These are phyloP conservation scores for Petrea volubilis DNA, from an alignment of 257 asterid genomes.

Conservation along the genomic window DNA sequence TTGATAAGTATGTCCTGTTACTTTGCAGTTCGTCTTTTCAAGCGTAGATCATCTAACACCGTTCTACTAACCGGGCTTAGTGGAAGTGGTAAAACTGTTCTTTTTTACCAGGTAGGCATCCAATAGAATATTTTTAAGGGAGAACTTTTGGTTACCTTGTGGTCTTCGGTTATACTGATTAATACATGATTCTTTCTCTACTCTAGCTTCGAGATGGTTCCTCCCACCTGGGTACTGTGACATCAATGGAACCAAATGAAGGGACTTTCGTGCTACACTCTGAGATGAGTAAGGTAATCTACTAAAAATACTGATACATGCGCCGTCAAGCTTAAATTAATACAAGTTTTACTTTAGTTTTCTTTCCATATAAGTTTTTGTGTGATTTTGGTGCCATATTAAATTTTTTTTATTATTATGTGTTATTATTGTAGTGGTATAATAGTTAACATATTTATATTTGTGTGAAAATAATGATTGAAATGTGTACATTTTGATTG, in stretches of 20 bases:
- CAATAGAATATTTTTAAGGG: neutral
- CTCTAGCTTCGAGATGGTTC: constrained; percentile 86
- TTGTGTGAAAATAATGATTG: too few relatives aligned
- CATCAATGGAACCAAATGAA: constrained; percentile 88
- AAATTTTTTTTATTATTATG: too few relatives aligned
- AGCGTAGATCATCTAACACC: constrained; percentile 52
- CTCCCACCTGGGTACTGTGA: constrained; percentile 83
- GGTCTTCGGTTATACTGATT: neutral
- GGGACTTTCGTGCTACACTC: constrained; percentile 68
- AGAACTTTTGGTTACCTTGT: neutral
- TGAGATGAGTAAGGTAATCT: constrained; percentile 60
- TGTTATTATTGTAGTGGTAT: too few relatives aligned
- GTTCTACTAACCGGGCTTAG: constrained; percentile 70
- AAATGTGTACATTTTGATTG: too few relatives aligned
- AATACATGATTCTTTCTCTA: constrained; percentile 5
- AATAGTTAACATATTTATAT: too few relatives aligned
- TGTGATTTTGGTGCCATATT: too few relatives aligned
- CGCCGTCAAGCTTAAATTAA: neutral
- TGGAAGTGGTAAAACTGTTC: constrained; percentile 84
- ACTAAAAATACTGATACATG: neutral
- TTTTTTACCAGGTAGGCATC: constrained; percentile 59
- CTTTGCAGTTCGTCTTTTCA: constrained; percentile 56
- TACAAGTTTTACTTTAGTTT: too few relatives aligned
- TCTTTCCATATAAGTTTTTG: too few relatives aligned
- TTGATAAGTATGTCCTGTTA: constrained; percentile 9